Base-by-base conservation (phyloP, 2,329 filamentous ascomycete genomes). In the Colletotrichum echinochloae region DNA sequence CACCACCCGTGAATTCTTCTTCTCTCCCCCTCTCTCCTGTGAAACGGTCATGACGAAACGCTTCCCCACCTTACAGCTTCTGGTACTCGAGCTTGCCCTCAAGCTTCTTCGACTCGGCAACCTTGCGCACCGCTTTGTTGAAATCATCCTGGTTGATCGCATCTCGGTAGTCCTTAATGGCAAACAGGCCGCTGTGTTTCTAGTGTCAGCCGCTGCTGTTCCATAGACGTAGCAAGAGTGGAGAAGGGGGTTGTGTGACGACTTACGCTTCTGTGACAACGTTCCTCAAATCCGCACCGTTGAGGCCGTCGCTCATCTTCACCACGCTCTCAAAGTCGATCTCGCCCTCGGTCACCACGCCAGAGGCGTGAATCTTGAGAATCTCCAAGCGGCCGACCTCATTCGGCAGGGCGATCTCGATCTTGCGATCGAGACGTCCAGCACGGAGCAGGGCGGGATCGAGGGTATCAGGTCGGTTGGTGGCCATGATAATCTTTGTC, bases 401-500 rank as follows among this genome's bases (percentile, higher is more conserved):
- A 79, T 99, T 99, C 48, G 96, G 96, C 67, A 99, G 86, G 14
- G 95, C 93, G 77, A 99, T 98, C 83, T 99, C 97, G 77, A 99
- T 96, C 88, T 99, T 99, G 75, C 96, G 89, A 82, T 99, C 97
- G 76, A 99, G 87, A 81, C 96, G 92, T 77, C 95, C 95, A 52
- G 95, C 95, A 84, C 95, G 91, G 66, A 99, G 87, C 77, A 99
- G 86, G 1, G 95, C 95, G 41, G 95, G 95, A 79, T 99, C 95
- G 59, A 99, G 89, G 0, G 95, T 98, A 81, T 98, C 95, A 18
- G 95, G 96, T 83, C 96, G 89, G 87, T 99, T 99, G 70, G 96
- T 98, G 46, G 95, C 96, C 97, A 99, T 99, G 85, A 99, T 99
- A 81, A 99, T 99, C 87, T 99, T 99, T 65, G 96, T 99, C 88